Evolutionary conservation across 1,284 basidiomycete species (phyloP).

Genomic region (Sanghuangporus sanghuang): DNA sequence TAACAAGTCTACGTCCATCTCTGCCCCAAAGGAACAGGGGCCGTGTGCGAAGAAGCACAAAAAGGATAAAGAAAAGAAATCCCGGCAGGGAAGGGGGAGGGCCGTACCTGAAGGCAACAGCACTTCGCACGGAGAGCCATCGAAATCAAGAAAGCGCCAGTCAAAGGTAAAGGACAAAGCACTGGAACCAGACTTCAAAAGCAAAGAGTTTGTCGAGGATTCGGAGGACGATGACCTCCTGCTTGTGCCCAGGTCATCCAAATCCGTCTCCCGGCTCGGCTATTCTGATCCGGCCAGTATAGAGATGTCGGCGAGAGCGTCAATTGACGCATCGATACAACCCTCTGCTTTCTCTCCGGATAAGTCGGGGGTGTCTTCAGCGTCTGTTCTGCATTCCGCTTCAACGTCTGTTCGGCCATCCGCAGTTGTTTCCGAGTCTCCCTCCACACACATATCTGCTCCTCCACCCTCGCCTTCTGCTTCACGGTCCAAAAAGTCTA

Average conservation of each 20-base stretch:
- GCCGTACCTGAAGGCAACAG: conserved; percentile 13
- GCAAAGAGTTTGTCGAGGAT: conserved; percentile 21
- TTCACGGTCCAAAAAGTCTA: background rate
- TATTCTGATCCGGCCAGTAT: conserved; percentile 5
- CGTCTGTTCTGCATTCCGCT: background rate
- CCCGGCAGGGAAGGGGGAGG: conserved; percentile 5
- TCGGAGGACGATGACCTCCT: conserved; percentile 20
- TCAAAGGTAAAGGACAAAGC: conserved; percentile 13
- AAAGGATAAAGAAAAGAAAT: conserved; percentile 11
- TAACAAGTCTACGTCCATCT: conserved; percentile 16
- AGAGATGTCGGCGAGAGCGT: background rate
- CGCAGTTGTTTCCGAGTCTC: background rate
- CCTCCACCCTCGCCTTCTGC: background rate
- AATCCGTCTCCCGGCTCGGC: background rate
- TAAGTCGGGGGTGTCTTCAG: background rate
- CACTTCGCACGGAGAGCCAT: background rate
- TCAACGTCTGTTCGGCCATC: conserved; percentile 6
- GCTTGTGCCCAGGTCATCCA: conserved; percentile 3
- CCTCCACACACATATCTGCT: background rate
- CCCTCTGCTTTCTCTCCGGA: background rate
- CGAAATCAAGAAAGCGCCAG: conserved; percentile 10
- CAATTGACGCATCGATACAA: background rate
- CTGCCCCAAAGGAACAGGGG: conserved; percentile 12
- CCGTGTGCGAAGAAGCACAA: conserved; percentile 23
- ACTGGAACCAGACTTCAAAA: conserved; percentile 13